Evolutionary conservation across 192 early-diverging fungal species (phyloP), one percentile per base, ranked within the genome.

Genomic region (Jimgerdemannia lactiflua): DNA sequence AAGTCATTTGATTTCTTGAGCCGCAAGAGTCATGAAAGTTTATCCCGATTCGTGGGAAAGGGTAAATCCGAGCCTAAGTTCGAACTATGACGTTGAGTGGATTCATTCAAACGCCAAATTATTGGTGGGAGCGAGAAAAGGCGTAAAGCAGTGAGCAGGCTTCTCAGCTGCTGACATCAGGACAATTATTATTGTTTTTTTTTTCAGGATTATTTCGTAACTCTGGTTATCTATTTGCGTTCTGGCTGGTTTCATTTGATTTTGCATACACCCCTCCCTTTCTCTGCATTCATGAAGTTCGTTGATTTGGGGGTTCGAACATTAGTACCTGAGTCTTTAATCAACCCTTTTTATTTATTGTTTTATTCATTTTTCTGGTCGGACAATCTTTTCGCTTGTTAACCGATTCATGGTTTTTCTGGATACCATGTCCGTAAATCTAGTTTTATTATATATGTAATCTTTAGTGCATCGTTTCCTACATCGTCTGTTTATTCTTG

Each of bases 161-260:
- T 59, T 59, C 49, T 59, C 49, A 59, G 49, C 49, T 59, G 49
- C 49, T 59, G 49, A 59, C 8, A 10, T 59, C 6, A 14, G 0
- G 49, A 59, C 49, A 59, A 59, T 59, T 59, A 59, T 59, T 42
- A 67, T 66, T 65, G 19, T 73, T 73, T 20, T 73, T 65, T 43
- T 42, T 39, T 69, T 18, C 41, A 11, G 6, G 6, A 2, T 42
- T 42, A 10, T 42, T 69, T 74, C 42, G 4, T 74, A 49, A 66
- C 20, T 74, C 39, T 74, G 20, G 64, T 74, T 74, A 14, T 29
- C 40, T 65, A 66, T 17, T 69, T 20, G 64, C 8, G 20, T 43
- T 8, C 19, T 29, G 8, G 63, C 39, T 64, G 11, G 49, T 74
- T 18, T 68, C 64, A 14, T 14, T 10, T 59, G 49, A 6, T 59